A percentile compares a stretch with the other conserved stretches of the same genome.
These are phyloP conservation scores for Aspergillus campestris DNA, from an alignment of 495 filamentous ascomycete genomes.

Conservation along the genomic window DNA sequence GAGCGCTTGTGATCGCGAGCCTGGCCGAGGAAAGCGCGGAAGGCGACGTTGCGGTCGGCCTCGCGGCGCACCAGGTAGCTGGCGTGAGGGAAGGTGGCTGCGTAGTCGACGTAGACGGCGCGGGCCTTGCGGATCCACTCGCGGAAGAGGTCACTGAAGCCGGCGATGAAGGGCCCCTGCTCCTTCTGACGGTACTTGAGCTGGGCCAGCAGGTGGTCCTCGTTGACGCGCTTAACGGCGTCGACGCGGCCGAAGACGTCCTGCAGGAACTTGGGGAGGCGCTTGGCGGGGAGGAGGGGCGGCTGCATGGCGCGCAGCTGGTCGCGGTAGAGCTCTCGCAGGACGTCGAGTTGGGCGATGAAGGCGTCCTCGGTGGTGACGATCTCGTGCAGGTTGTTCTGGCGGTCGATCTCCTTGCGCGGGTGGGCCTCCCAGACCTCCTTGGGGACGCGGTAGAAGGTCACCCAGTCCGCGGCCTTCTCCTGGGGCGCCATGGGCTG, in stretches of 20 bases:
- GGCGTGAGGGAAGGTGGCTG: conserved; percentile 77
- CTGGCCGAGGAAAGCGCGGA: conserved; percentile 76
- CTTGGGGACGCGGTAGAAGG: conserved; percentile 80
- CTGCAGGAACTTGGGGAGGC: conserved; percentile 64
- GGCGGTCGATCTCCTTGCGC: conserved; percentile 86
- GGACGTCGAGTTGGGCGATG: conserved; percentile 77
- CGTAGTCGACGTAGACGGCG: conserved; percentile 83
- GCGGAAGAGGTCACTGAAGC: conserved; percentile 95
- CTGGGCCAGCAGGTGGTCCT: conserved; percentile 88
- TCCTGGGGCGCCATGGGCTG: conserved; percentile 59
- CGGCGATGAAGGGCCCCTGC: conserved; percentile 87
- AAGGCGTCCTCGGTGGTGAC: conserved; percentile 87
- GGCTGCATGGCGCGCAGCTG: conserved; percentile 64
- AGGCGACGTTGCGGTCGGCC: conserved; percentile 72
- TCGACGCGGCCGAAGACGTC: conserved; percentile 91
- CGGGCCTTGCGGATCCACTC: conserved; percentile 98
- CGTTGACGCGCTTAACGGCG: conserved; percentile 81
- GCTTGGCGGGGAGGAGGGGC: conserved; percentile 67
- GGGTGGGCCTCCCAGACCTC: conserved; percentile 57
- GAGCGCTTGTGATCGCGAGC: conserved; percentile 73
- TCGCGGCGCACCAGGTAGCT: conserved; percentile 79
- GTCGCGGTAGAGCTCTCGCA: conserved; percentile 81
- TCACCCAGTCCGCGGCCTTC: conserved; percentile 77
- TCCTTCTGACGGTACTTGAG: conserved; percentile 96
- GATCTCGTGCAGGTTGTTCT: conserved; percentile 94